These are phyloP conservation scores for Sporothrix sp. DNA, from an alignment of 2,329 filamentous ascomycete genomes.

Conservation along the genomic window DNA sequence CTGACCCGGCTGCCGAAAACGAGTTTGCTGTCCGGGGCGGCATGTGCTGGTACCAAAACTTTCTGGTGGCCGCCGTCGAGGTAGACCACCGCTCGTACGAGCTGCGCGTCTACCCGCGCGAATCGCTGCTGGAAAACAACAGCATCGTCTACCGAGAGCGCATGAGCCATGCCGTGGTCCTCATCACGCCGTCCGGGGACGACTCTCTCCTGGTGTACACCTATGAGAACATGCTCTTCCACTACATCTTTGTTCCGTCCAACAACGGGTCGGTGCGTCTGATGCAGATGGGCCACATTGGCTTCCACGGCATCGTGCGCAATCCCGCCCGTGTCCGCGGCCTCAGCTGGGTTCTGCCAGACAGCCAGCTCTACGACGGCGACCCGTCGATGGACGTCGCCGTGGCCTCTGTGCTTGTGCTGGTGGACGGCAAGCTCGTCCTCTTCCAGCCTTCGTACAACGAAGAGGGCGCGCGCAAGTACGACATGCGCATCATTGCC, in stretches of 20 bases:
- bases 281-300: conserved; percentile 94
- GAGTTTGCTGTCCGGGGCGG: conserved; percentile 88
- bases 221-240: conserved; percentile 89
- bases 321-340: conserved; percentile 87
- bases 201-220: conserved; percentile 96
- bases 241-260: conserved; percentile 71
- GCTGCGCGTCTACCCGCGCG: conserved; percentile 85
- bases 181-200: conserved; percentile 80
- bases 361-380: conserved; percentile 77
- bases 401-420: conserved; percentile 82
- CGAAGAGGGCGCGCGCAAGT: conserved; percentile 77
- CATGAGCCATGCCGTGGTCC: conserved; percentile 76
- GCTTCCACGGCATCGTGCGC: conserved; percentile 90
- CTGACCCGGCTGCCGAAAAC: conserved; percentile 69
- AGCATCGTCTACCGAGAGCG: conserved; percentile 67
- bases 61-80: conserved; percentile 89
- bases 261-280: conserved; percentile 61
- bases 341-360: conserved; percentile 90
- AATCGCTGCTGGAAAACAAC: conserved; percentile 63
- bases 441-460: conserved; percentile 79
- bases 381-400: conserved; percentile 94
- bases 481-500: conserved; percentile 94
- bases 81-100: conserved; percentile 71
- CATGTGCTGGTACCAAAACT: conserved; percentile 98
- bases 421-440: conserved; percentile 96